These are phyloP conservation scores for Verticillium klebahnii DNA, from an alignment of 2,329 filamentous ascomycete genomes.

Conservation along the genomic window DNA sequence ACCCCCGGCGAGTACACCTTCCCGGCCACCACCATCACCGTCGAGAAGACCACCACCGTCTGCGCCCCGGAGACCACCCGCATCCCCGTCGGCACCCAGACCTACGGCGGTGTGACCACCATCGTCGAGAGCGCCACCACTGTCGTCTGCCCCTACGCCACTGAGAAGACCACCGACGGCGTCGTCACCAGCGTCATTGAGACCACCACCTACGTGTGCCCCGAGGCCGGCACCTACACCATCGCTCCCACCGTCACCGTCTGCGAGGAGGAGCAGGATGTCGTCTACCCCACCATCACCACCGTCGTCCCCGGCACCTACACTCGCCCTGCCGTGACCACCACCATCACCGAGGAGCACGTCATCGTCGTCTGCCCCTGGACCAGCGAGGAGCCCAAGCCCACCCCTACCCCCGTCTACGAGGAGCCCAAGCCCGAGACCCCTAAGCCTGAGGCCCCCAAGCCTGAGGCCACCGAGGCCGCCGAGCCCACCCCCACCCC, in stretches of 20 bases:
- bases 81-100: slow-evolving; percentile 61
- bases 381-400: slow-evolving; percentile 30
- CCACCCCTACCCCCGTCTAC: slow-evolving; percentile 16
- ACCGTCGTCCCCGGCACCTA: slow-evolving; percentile 67
- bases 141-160: slow-evolving; percentile 66
- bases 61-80: slow-evolving; percentile 58
- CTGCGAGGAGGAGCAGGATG: slow-evolving; percentile 43
- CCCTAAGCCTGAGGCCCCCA: slow-evolving; percentile 11
- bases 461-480: slow-evolving; percentile 11
- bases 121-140: slow-evolving; percentile 62
- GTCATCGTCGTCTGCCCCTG: slow-evolving; percentile 69
- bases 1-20: slow-evolving; percentile 72
- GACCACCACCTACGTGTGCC: slow-evolving; percentile 70
- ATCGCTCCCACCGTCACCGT: slow-evolving; percentile 65
- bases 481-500: slow-evolving; percentile 17
- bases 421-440: slow-evolving; percentile 17
- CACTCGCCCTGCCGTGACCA: slow-evolving; percentile 60
- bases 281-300: slow-evolving; percentile 62
- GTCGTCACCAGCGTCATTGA: slow-evolving; percentile 63
- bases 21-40: slow-evolving; percentile 65
- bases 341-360: slow-evolving; percentile 65
- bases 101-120: slow-evolving; percentile 68
- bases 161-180: slow-evolving; percentile 52
- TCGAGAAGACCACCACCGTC: slow-evolving; percentile 64
- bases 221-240: slow-evolving; percentile 69